Conservation (phyloP, 202 grass and related monocot genomes). For the Carex arenaria region DNA sequence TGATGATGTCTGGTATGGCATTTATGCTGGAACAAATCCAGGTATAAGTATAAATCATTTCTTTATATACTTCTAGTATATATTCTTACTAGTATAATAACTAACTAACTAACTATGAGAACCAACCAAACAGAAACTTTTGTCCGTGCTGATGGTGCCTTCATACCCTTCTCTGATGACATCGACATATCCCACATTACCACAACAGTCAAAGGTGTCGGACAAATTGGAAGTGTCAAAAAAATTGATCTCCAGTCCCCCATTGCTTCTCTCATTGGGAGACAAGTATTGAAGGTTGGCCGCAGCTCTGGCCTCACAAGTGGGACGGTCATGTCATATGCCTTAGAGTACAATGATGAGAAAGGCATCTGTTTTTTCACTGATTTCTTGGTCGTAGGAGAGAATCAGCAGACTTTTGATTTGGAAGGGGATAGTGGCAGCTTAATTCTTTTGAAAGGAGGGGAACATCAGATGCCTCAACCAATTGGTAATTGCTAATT, state of each 20-base stretch:
- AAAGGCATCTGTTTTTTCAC: constrained; percentile 87
- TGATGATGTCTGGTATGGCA: constrained; percentile 91
- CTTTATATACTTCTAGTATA: no score
- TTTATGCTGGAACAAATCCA: constrained; percentile 74
- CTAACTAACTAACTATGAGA: no score
- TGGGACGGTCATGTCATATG: constrained; percentile 70
- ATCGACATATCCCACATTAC: constrained; percentile 52
- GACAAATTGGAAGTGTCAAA: constrained; percentile 65
- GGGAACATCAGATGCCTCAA: constrained; percentile 52
- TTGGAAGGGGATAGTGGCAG: constrained; percentile 82
- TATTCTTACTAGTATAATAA: no score
- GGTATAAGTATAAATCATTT: constrained; percentile 20
- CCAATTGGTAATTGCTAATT: constrained; percentile 37
- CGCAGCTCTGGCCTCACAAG: constrained; percentile 73
- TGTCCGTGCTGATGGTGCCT: constrained; percentile 71
- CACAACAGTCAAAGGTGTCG: constrained; percentile 59
- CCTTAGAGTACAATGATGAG: constrained; percentile 80
- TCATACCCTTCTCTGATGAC: constrained; percentile 64
- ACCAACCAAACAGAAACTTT: constrained; percentile 39
- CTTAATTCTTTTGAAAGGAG: constrained; percentile 62
- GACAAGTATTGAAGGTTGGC: constrained; percentile 78
- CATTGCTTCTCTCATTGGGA: constrained; percentile 58
- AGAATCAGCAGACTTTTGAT: constrained; percentile 87
- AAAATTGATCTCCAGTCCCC: constrained; percentile 64
- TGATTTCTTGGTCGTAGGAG: constrained; percentile 82